Conservation (phyloP, 768 basidiomycete species). For the Hydnum rufescens region DNA sequence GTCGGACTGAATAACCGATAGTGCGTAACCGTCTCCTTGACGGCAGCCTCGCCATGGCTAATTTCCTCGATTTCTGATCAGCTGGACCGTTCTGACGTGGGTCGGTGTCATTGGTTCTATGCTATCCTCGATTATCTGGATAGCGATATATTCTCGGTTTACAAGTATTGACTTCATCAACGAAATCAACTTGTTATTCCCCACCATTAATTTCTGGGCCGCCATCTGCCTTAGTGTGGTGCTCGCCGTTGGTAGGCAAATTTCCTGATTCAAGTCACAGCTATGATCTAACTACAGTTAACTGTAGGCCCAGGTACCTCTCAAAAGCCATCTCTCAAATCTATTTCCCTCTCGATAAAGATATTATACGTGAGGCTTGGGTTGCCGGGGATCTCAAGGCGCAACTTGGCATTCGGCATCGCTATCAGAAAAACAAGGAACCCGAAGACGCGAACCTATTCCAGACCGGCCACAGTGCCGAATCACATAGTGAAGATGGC, state of each 20-base stretch:
- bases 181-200: slow-evolving; percentile 54
- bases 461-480: too few species aligned
- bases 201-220: slow-evolving; percentile 68
- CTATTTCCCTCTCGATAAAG: slow-evolving; percentile 68
- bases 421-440: background rate
- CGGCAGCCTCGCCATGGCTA: slow-evolving; percentile 14
- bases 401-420: slow-evolving; percentile 35
- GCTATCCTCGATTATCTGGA: slow-evolving; percentile 70
- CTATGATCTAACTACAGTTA: slow-evolving; percentile 3
- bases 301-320: slow-evolving; percentile 63
- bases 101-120: slow-evolving; percentile 60
- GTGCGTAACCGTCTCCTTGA: slow-evolving; percentile 29
- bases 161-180: slow-evolving; percentile 48
- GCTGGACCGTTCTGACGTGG: slow-evolving; percentile 78
- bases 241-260: slow-evolving; percentile 46
- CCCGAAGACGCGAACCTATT: background rate
- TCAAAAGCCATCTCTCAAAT: slow-evolving; percentile 49
- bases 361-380: slow-evolving; percentile 87
- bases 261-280: background rate
- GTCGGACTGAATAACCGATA: slow-evolving; percentile 82
- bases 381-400: slow-evolving; percentile 68
- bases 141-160: slow-evolving; percentile 73
- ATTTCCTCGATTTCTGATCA: slow-evolving; percentile 14
- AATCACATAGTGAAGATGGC: too few species aligned
- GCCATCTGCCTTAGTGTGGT: slow-evolving; percentile 48